Percentiles rank a stretch among this genome's conserved stretches.
Evolutionary conservation across 2,329 filamentous ascomycete species (phyloP).

Genomic region (Lachnellula subtilissima): DNA sequence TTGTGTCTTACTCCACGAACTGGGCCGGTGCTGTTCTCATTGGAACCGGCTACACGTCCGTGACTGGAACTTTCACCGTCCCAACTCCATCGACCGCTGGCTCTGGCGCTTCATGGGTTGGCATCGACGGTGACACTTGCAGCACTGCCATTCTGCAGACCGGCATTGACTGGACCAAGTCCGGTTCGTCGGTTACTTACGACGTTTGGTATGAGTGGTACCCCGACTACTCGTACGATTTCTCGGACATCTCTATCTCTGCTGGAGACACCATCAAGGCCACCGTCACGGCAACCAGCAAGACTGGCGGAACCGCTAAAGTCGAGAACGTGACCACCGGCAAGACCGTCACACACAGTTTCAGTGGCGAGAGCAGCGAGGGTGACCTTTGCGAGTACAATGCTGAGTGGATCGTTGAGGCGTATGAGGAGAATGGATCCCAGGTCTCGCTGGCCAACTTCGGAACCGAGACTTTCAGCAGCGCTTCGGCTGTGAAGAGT

Average conservation of each 20-base stretch:
- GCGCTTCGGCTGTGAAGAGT: conserved; percentile 32
- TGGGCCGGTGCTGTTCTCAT: conserved; percentile 55
- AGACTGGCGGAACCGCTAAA: conserved; percentile 40
- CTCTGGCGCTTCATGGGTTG: conserved; percentile 53
- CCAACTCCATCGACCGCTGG: conserved; percentile 44
- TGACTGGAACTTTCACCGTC: conserved; percentile 48
- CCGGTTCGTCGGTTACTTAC: conserved; percentile 40
- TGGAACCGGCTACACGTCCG: conserved; percentile 46
- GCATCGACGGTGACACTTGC: conserved; percentile 58
- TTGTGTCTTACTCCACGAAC: conserved; percentile 49
- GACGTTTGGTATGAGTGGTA: conserved; percentile 61
- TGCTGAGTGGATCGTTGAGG: conserved; percentile 50
- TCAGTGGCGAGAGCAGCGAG: conserved; percentile 32
- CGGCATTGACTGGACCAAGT: conserved; percentile 50
- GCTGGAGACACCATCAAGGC: conserved; percentile 42
- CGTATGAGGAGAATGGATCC: conserved; percentile 39
- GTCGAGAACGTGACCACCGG: conserved; percentile 44
- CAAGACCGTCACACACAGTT: conserved; percentile 39
- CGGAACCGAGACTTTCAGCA: conserved; percentile 41
- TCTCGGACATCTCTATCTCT: conserved; percentile 39
- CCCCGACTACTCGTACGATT: conserved; percentile 51
- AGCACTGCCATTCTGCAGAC: conserved; percentile 50
- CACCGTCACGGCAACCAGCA: conserved; percentile 38
- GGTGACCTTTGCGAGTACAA: conserved; percentile 40
- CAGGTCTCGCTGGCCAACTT: conserved; percentile 46